Conservation (phyloP, 306 rosid species). For the apple (Malus domestica) region ASM211411v1 NC_041802.1:489501-490000, state of each 20-base stretch:
- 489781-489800: slow-evolving; percentile 69
- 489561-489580: slow-evolving; percentile 12
- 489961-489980: slow-evolving; percentile 72
- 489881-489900: slow-evolving; percentile 33
- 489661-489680: slow-evolving; percentile 52
- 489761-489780: slow-evolving; percentile 45
- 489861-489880: slow-evolving; percentile 52
- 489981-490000: slow-evolving; percentile 66
- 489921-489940: slow-evolving; percentile 67
- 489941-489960: slow-evolving; percentile 73
- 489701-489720: slow-evolving; percentile 73
- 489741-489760: slow-evolving; percentile 59
- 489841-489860: slow-evolving; percentile 77
- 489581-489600: slow-evolving; percentile 5
- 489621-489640: slow-evolving; percentile 70
- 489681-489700: slow-evolving; percentile 78
- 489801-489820: slow-evolving; percentile 52
- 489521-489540: background rate
- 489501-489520: background rate
- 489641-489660: slow-evolving; percentile 51
- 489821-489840: slow-evolving; percentile 41
- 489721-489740: slow-evolving; percentile 48
- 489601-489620: slow-evolving; percentile 28
- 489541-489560: background rate
- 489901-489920: slow-evolving; percentile 75